phyloP scores from a whole-genome alignment of 2,329 filamentous ascomycete species.

The Pleomassaria siparia region DNA sequence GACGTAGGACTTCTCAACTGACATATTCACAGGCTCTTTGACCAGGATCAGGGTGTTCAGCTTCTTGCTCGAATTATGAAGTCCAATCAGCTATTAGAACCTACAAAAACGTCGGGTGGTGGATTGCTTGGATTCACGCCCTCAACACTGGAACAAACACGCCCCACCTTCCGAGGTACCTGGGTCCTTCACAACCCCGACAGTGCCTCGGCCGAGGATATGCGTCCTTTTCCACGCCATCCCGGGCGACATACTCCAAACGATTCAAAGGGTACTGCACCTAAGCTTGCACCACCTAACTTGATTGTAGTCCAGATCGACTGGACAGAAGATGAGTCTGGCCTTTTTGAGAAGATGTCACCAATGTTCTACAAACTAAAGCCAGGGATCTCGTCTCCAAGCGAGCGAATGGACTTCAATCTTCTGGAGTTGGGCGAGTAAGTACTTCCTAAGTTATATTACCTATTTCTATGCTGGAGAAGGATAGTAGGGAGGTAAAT shows the following conservation, averaged over 20 bases:
- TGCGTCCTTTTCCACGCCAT: slow-evolving; percentile 5
- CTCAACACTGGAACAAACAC: slow-evolving; percentile 15
- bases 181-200: slow-evolving; percentile 35
- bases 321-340: slow-evolving; percentile 35
- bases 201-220: background rate
- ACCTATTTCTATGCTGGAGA: too few relatives aligned
- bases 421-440: slow-evolving; percentile 34
- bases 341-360: slow-evolving; percentile 29
- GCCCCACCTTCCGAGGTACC: slow-evolving; percentile 27
- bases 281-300: background rate
- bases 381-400: slow-evolving; percentile 13
- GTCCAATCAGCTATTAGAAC: slow-evolving; percentile 24
- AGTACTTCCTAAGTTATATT: slow-evolving; percentile 10
- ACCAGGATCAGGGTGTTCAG: slow-evolving; percentile 19
- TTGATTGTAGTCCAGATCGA: slow-evolving; percentile 31
- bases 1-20: background rate
- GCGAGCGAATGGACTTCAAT: slow-evolving; percentile 34
- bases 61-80: slow-evolving; percentile 23
- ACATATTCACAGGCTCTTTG: slow-evolving; percentile 19
- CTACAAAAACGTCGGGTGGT: slow-evolving; percentile 17
- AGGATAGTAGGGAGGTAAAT: too few relatives aligned
- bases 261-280: slow-evolving; percentile 1
- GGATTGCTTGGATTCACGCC: slow-evolving; percentile 22
- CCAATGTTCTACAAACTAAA: slow-evolving; percentile 25
- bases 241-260: slow-evolving; percentile 11